Evolutionary conservation across 1,139 yeast species (phyloP), one percentile per base, ranked within the genome.

Genomic region (Sugiyamaella xylanicola): DNA sequence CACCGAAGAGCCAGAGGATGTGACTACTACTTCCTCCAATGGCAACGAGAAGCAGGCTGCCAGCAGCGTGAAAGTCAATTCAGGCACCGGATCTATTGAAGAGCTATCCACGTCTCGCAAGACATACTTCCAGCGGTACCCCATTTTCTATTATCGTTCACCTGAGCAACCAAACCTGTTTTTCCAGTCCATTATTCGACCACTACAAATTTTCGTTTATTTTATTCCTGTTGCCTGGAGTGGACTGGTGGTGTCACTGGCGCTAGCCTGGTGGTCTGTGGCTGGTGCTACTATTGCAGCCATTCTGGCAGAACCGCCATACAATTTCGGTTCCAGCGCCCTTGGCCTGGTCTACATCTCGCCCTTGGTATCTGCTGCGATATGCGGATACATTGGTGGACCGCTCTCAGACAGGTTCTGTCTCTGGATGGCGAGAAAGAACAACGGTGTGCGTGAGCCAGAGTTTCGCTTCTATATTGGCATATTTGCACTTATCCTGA

Each of bases 281-380:
- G 71, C 80, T 54, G 81, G 86, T 44, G 79, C 76, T 61, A 86
- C 84, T 67, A 81, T 81, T 57, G 86, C 83, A 57, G 77, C 77
- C 1, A 79, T 64, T 78, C 76, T 46, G 76, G 82, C 13, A 70
- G 58, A 74, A 68, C 58, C 61, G 56, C 91, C 91, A 2, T 87
- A 85, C 79, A 81, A 78, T 70, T 84, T 85, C 67, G 75, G 84
- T 15, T 77, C 83, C 57, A 80, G 83, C 16, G 89, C 86, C 17
- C 90, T 87, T 19, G 92, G 91, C 1, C 69, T 87, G 51, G 84
- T 86, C 87, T 86, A 87, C 68, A 79, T 87, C 32, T 90, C 95
- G 4, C 84, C 90, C 54, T 73, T 85, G 53, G 79, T 86, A 50
- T 51, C 57, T 2, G 51, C 56, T 13, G 29, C 40, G 19, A 27